Evolutionary conservation across 139 green algal species (phyloP).

Genomic region (Coelastrella sp.): DNA sequence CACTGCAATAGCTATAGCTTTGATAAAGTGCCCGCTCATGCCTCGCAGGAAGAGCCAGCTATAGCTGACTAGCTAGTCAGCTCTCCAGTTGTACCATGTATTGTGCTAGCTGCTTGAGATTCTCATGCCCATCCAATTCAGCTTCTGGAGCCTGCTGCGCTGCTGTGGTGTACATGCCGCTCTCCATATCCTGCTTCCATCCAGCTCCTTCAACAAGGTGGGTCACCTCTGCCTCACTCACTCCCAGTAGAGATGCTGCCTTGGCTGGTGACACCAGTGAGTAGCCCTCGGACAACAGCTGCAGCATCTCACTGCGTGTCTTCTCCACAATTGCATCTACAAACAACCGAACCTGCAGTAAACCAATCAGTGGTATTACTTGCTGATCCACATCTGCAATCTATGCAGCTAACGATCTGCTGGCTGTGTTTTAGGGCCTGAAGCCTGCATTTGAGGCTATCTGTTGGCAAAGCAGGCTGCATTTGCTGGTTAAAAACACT

Average conservation of each 20-base stretch:
- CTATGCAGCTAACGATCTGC: no score
- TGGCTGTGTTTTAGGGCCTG: no score
- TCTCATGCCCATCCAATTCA: slow-evolving; percentile 44
- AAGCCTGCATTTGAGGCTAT: no score
- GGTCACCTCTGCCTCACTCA: slow-evolving; percentile 50
- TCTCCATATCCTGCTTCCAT: slow-evolving; percentile 49
- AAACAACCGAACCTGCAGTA: slow-evolving; percentile 46
- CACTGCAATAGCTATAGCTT: no score
- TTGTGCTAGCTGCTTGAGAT: slow-evolving; percentile 52
- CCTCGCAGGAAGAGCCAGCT: neutral
- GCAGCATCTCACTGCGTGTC: slow-evolving; percentile 48
- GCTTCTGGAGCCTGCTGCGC: neutral
- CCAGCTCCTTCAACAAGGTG: slow-evolving; percentile 42
- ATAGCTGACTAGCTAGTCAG: neutral
- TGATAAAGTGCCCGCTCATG: no score
- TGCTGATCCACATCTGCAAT: no score
- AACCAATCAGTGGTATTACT: neutral
- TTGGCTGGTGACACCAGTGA: slow-evolving; percentile 46
- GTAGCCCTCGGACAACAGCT: slow-evolving; percentile 56
- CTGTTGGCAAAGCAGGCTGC: neutral
- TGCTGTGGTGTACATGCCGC: slow-evolving; percentile 28
- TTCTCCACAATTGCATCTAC: slow-evolving; percentile 55
- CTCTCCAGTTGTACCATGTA: slow-evolving; percentile 60
- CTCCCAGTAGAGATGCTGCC: slow-evolving; percentile 53
- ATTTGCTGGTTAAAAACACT: no score